Evolutionary conservation across 306 rosid species (phyloP), one percentile per base, ranked within the genome.

Genomic region (Citrullus mucosospermus): DNA sequence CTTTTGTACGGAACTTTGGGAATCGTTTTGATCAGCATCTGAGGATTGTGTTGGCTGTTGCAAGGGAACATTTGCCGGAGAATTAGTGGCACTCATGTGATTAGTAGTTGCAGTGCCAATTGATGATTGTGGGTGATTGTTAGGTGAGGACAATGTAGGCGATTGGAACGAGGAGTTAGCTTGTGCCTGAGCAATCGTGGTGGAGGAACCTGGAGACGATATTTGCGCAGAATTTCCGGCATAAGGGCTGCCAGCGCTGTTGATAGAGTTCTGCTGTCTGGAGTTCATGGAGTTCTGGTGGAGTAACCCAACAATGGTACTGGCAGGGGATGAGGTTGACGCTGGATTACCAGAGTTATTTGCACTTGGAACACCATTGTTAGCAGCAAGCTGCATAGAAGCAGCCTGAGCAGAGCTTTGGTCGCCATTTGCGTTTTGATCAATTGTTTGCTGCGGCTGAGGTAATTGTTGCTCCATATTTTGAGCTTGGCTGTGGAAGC

Each of bases 221-320:
- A 91, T 89, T 84, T 92, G 99, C 78, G 85, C 92, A 78, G 97
- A 87, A 78, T 80, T 83, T 58, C 92, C 93, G 16, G 90, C 97
- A 65, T 95, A 92, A 6, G 97, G 93, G 82, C 93, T 91, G 89
- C 80, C 87, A 15, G 43, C 25, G 1, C 28, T 72, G 9, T 15
- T 50, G 4, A 72, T 72, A 50, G 77, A 77, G 92, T 54, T 92
- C 74, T 83, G 96, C 69, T 89, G 98, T 81, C 98, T 86, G 80
- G 93, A 87, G 82, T 90, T 92, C 91, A 96, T 89, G 8, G 99
- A 96, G 81, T 96, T 92, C 79, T 92, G 99, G 82, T 92, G 97
- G 65, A 91, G 97, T 81, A 96, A 90, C 78, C 99, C 98, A 78
- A 87, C 99, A 63, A 95, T 95, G 61, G 99, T 91, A 84, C 97